Conservation (phyloP, 2,329 filamentous ascomycete genomes). For the Cercospora zeae-maydis region DNA sequence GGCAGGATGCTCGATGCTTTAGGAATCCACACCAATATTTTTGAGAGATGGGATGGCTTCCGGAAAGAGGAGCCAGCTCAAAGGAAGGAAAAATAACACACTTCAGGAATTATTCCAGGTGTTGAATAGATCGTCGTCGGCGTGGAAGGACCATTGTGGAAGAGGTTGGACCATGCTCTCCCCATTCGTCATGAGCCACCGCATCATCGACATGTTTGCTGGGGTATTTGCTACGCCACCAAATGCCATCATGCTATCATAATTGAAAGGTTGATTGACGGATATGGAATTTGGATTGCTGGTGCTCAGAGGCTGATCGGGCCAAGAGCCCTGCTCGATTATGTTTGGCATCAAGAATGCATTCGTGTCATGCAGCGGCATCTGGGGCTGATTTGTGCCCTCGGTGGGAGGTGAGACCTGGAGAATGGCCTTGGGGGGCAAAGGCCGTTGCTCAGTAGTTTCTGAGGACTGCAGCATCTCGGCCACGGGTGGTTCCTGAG, state of each 20-base stretch:
- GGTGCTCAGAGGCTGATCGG: not conserved
- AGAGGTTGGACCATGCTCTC: not conserved
- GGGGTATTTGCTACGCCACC: not conserved
- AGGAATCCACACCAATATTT: conserved; percentile 1
- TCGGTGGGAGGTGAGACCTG: not conserved
- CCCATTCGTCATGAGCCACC: not conserved
- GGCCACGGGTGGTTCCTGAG: not conserved
- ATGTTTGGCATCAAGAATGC: not conserved
- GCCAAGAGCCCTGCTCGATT: not conserved
- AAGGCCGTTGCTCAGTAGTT: not conserved
- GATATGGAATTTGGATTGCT: not conserved
- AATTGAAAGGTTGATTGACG: too few relatives aligned
- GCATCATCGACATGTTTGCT: not conserved
- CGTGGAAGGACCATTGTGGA: not conserved
- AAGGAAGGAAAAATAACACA: not conserved
- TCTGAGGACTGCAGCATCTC: not conserved
- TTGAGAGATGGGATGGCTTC: conserved; percentile 6
- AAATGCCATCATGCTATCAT: not conserved
- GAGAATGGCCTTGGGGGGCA: not conserved
- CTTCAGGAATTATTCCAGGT: not conserved
- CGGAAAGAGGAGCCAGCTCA: not conserved
- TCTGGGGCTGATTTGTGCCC: not conserved
- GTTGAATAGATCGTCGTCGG: not conserved
- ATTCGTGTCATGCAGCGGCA: not conserved
- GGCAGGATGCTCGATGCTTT: conserved; percentile 10